Evolutionary conservation across 345 rosid genomes (phyloP).

Genomic region (Melastoma malabathricum): DNA sequence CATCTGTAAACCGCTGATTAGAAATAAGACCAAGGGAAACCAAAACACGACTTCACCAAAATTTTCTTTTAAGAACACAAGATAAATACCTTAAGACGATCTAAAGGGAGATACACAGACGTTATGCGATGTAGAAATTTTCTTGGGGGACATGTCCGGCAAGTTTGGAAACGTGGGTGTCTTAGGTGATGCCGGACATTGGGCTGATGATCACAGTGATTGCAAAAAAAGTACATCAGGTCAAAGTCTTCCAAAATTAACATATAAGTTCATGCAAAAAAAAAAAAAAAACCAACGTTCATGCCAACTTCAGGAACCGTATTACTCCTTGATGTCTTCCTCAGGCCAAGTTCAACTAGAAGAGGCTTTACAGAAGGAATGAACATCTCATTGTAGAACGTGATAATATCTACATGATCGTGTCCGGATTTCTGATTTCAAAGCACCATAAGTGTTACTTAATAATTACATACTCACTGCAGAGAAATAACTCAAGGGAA

Average conservation of each 20-base stretch:
- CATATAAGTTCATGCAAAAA: not conserved
- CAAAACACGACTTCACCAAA: not conserved
- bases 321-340: constrained; percentile 22
- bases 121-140: constrained; percentile 5
- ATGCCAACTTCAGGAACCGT: constrained; percentile 35
- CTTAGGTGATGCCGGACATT: constrained; percentile 8
- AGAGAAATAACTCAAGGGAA: not conserved
- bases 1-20: constrained; percentile 37
- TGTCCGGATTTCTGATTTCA: constrained; percentile 61
- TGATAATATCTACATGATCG: constrained; percentile 83
- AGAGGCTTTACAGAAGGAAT: constrained; percentile 74
- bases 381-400: constrained; percentile 84
- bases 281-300: constrained; percentile 36
- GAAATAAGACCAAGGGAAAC: not conserved
- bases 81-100: too few relatives aligned
- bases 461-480: too few relatives aligned
- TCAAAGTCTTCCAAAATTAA: constrained; percentile 5
- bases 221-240: constrained; percentile 5
- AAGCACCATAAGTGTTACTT: constrained; percentile 5
- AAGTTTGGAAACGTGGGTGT: constrained; percentile 4
- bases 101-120: constrained; percentile 4
- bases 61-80: too few relatives aligned
- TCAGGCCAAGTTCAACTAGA: constrained; percentile 68
- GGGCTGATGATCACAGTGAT: constrained; percentile 4
- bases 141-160: constrained; percentile 6